Evolutionary conservation across 129 eudicot genomes (phyloP).

Genomic region (Lonicera japonica): DNA sequence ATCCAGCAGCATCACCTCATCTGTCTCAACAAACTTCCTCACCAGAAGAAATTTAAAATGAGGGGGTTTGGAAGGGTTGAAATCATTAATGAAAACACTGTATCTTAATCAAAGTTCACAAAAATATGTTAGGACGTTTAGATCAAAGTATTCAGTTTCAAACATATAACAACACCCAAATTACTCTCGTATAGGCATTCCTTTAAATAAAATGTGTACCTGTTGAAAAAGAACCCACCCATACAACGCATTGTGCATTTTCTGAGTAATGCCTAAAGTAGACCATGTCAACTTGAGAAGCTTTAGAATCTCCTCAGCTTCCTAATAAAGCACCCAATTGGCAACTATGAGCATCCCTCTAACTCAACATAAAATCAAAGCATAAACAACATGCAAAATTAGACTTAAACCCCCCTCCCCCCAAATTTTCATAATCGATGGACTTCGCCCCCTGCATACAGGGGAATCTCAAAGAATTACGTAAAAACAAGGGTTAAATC

Average conservation of each 20-base stretch:
- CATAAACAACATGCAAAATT: not conserved
- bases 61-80: not conserved
- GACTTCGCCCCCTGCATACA: too few species aligned
- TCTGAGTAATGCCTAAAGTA: conserved; percentile 76
- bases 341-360: conserved; percentile 17
- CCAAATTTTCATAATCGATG: too few species aligned
- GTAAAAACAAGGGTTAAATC: too few species aligned
- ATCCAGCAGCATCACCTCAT: conserved; percentile 56
- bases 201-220: conserved; percentile 35
- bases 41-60: conserved; percentile 1
- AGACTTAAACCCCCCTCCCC: too few species aligned
- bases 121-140: not conserved
- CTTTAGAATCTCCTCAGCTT: conserved; percentile 66
- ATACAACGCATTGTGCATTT: conserved; percentile 64
- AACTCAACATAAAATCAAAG: not conserved
- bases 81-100: not conserved
- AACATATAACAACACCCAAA: not conserved
- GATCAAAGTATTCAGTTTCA: not conserved
- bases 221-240: conserved; percentile 96
- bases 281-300: conserved; percentile 83
- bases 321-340: conserved; percentile 37
- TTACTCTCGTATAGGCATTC: conserved; percentile 1
- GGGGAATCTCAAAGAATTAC: too few species aligned
- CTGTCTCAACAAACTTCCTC: conserved; percentile 63
- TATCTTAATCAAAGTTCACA: not conserved